Conservation (phyloP, 2,329 filamentous ascomycete genomes). For the Mariannaea sp. region DNA sequence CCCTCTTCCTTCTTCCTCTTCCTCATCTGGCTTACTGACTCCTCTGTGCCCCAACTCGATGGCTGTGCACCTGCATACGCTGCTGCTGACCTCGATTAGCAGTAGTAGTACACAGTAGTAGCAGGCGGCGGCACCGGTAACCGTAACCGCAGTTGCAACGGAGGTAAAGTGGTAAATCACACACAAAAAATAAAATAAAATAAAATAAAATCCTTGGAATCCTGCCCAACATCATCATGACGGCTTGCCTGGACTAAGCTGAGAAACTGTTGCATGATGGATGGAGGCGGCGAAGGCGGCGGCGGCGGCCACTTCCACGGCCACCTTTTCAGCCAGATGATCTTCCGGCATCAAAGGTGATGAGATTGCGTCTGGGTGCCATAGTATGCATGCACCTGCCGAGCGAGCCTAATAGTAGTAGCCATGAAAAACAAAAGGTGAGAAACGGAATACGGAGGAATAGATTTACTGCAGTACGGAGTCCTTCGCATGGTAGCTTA, state of each 20-base stretch:
- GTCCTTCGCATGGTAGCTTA: too few species aligned
- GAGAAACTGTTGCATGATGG: neutral
- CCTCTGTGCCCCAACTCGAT: constrained; percentile 3
- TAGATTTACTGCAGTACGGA: too few species aligned
- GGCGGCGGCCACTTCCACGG: neutral
- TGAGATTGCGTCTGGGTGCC: neutral
- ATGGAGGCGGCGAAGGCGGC: too few species aligned
- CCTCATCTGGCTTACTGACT: neutral
- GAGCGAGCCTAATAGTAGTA: too few species aligned
- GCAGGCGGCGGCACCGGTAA: too few species aligned
- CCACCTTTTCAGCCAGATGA: neutral
- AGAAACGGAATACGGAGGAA: neutral
- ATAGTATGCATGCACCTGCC: too few species aligned
- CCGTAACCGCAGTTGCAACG: neutral
- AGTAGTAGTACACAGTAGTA: too few species aligned
- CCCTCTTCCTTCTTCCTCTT: too few species aligned
- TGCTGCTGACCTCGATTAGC: constrained; percentile 18
- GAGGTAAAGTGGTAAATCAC: too few species aligned
- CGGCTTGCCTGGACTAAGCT: constrained; percentile 8
- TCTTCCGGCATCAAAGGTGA: neutral
- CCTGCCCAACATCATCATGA: neutral
- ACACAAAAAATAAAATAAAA: too few species aligned
- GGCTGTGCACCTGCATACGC: constrained; percentile 21
- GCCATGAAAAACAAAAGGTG: too few species aligned
- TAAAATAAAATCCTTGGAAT: constrained; percentile 2